Conservation (phyloP, 140 eudicot species). For the Bidens hawaiensis region DNA sequence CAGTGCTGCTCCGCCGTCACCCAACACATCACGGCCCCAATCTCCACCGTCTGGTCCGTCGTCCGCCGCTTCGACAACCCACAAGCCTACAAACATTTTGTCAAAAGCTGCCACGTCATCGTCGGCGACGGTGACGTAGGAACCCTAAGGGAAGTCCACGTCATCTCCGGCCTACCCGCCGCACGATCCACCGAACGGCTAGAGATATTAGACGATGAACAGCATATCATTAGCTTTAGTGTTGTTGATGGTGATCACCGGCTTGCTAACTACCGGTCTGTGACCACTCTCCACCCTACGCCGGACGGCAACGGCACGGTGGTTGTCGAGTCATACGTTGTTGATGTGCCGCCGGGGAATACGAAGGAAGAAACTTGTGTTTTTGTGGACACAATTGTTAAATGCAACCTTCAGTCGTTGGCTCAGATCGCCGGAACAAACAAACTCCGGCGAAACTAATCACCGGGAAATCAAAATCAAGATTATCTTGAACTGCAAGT, state of each 20-base stretch:
- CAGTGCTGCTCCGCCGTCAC: slow-evolving; percentile 85
- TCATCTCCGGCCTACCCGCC: slow-evolving; percentile 88
- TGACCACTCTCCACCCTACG: slow-evolving; percentile 71
- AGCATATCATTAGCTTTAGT: slow-evolving; percentile 70
- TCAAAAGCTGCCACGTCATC: slow-evolving; percentile 73
- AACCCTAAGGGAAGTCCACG: slow-evolving; percentile 70
- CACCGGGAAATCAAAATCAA: slow-evolving; percentile 1
- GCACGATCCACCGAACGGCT: slow-evolving; percentile 77
- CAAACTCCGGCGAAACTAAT: slow-evolving; percentile 23
- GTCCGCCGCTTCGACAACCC: slow-evolving; percentile 92
- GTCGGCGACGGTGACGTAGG: slow-evolving; percentile 74
- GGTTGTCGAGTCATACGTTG: slow-evolving; percentile 79
- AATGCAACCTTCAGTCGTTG: slow-evolving; percentile 76
- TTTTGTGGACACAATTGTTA: slow-evolving; percentile 80
- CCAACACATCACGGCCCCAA: slow-evolving; percentile 64
- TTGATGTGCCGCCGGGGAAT: slow-evolving; percentile 77
- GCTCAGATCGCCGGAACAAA: slow-evolving; percentile 60
- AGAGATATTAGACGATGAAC: slow-evolving; percentile 81
- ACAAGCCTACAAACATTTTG: slow-evolving; percentile 86
- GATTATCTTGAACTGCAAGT: too few species aligned
- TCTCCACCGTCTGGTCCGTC: slow-evolving; percentile 73
- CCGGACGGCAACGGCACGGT: slow-evolving; percentile 46
- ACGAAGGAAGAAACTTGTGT: slow-evolving; percentile 78
- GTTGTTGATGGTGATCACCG: slow-evolving; percentile 90
- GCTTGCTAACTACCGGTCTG: slow-evolving; percentile 70